Evolutionary conservation across 139 green algal species (phyloP).

Genomic region (Chlamydomonas incerta): DNA sequence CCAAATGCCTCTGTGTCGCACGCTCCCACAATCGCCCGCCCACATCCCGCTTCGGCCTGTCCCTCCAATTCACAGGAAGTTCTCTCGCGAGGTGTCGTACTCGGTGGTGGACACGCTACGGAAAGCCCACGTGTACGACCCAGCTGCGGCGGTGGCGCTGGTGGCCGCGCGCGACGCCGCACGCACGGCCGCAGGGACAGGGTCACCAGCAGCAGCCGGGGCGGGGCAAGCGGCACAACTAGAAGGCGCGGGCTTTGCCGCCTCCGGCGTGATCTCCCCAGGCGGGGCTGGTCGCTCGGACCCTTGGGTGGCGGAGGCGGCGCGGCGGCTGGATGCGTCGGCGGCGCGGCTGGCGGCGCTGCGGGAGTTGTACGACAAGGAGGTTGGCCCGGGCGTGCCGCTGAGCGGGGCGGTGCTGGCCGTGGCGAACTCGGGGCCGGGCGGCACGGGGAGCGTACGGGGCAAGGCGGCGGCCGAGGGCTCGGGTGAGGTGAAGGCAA

Average conservation of each 20-base stretch:
- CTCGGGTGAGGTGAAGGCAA: background rate
- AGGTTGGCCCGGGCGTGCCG: conserved; percentile 14
- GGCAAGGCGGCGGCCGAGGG: background rate
- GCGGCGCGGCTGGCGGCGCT: conserved; percentile 20
- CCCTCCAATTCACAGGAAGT: conserved; percentile 49
- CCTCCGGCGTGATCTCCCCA: background rate
- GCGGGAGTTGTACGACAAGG: conserved; percentile 38
- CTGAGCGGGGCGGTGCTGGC: conserved; percentile 32
- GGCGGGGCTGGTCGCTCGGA: background rate
- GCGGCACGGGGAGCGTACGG: conserved; percentile 12
- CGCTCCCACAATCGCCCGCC: background rate
- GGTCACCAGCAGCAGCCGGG: no score
- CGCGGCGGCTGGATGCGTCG: conserved; percentile 1
- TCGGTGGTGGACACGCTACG: conserved; percentile 53
- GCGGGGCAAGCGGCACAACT: no score
- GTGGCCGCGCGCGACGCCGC: background rate
- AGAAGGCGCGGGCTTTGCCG: background rate
- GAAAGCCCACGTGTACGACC: conserved; percentile 47
- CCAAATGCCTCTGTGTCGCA: no score
- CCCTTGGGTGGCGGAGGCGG: conserved; percentile 4
- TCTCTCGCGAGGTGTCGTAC: conserved; percentile 68
- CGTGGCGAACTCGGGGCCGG: conserved; percentile 11
- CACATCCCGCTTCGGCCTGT: no score
- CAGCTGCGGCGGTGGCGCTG: conserved; percentile 9
- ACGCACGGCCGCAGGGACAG: background rate